phyloP scores from a whole-genome alignment of 768 basidiomycete species.

The Leccinum aurantiacum region DNA sequence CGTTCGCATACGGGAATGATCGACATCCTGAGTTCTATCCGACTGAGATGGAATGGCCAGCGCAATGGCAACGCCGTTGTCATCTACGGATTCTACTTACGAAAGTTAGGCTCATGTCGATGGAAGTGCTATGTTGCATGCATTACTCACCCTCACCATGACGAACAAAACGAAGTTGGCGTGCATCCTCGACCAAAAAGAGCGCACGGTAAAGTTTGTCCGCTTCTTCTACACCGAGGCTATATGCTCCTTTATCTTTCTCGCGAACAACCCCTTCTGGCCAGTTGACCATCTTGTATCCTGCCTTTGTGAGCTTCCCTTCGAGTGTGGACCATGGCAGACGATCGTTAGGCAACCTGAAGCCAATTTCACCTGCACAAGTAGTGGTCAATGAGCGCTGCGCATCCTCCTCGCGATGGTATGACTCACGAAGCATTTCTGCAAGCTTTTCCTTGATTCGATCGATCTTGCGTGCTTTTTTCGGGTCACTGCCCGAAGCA shows the following conservation, averaged over 20 bases:
- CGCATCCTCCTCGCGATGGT: background rate
- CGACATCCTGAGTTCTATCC: no score
- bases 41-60: no score
- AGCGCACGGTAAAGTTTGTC: background rate
- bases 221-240: background rate
- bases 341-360: background rate
- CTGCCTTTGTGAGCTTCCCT: background rate
- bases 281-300: background rate
- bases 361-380: background rate
- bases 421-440: slow-evolving; percentile 12
- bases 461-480: slow-evolving; percentile 2
- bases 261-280: background rate
- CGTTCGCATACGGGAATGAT: no score
- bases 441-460: slow-evolving; percentile 4
- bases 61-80: no score
- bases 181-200: background rate
- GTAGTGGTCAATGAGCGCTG: background rate
- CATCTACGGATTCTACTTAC: no score
- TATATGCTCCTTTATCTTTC: background rate
- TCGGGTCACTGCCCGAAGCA: background rate
- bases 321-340: background rate
- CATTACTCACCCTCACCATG: background rate
- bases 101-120: no score
- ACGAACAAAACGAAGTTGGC: background rate
- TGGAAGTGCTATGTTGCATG: no score